phyloP scores from a whole-genome alignment of 768 basidiomycete genomes.

The Pseudohyphozyma bogoriensis region DNA sequence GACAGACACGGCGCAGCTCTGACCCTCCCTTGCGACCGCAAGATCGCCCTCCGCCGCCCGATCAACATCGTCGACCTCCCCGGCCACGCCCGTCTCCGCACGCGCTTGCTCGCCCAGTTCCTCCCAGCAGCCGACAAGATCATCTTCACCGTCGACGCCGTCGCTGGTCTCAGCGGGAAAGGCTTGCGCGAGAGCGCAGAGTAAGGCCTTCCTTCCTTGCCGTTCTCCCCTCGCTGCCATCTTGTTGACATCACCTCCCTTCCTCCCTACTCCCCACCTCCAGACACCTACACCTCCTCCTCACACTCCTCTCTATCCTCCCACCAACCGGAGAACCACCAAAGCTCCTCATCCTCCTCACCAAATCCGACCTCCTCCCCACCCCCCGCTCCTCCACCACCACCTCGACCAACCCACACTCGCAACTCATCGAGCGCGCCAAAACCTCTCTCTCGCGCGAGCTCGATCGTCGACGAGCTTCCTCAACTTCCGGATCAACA shows the following conservation, averaged over 20 bases:
- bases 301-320: constrained; percentile 21
- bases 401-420: constrained; percentile 7
- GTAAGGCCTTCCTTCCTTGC: constrained; percentile 1
- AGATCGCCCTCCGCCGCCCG: constrained; percentile 4
- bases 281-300: constrained; percentile 27
- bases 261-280: not conserved
- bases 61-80: constrained; percentile 32
- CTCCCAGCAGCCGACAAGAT: constrained; percentile 27
- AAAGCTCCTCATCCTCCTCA: constrained; percentile 25
- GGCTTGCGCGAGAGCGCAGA: constrained; percentile 22
- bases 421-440: constrained; percentile 22
- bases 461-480: constrained; percentile 21
- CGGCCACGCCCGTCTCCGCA: constrained; percentile 31
- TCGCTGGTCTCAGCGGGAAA: constrained; percentile 13
- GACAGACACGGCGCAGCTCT: no score
- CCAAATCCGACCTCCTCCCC: constrained; percentile 19
- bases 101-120: constrained; percentile 30
- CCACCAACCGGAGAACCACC: not conserved
- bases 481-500: not conserved
- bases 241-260: not conserved
- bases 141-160: constrained; percentile 28
- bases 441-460: constrained; percentile 24
- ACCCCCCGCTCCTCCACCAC: not conserved
- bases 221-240: not conserved
- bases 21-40: no score